phyloP scores from a whole-genome alignment of 140 eudicot genomes.

The Oenanthe javanica region DNA sequence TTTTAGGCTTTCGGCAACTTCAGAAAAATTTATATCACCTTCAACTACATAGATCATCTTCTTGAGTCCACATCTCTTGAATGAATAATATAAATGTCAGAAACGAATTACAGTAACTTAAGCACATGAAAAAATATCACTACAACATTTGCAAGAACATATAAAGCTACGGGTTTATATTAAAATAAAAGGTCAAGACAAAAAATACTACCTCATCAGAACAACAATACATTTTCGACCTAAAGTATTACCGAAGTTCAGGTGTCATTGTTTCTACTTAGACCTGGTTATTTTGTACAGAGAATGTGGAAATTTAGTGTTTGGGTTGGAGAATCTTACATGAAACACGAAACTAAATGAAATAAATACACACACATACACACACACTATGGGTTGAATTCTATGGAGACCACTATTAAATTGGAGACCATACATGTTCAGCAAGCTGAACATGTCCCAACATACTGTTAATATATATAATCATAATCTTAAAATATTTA shows the following conservation, averaged over 20 bases:
- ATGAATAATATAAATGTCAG: conserved; percentile 6
- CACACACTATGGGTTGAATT: too few relatives aligned
- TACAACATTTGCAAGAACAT: background rate
- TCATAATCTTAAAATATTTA: too few relatives aligned
- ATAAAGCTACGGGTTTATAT: background rate
- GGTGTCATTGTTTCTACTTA: background rate
- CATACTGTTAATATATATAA: too few relatives aligned
- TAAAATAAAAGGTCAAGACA: background rate
- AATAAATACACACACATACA: too few relatives aligned
- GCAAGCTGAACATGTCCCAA: too few relatives aligned
- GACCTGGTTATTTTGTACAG: background rate
- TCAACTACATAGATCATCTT: conserved; percentile 86
- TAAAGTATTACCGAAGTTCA: background rate
- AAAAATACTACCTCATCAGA: background rate
- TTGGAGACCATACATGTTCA: too few relatives aligned
- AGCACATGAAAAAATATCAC: background rate
- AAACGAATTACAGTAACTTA: background rate
- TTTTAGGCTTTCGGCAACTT: conserved; percentile 91
- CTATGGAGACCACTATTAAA: too few relatives aligned
- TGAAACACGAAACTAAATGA: too few relatives aligned
- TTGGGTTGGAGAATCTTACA: background rate
- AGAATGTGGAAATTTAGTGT: background rate
- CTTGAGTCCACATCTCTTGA: conserved; percentile 82
- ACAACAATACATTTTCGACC: background rate
- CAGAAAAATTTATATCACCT: conserved; percentile 84